Evolutionary conservation across 2,329 filamentous ascomycete genomes (phyloP).

Genomic region (Verticillium nubilum): DNA sequence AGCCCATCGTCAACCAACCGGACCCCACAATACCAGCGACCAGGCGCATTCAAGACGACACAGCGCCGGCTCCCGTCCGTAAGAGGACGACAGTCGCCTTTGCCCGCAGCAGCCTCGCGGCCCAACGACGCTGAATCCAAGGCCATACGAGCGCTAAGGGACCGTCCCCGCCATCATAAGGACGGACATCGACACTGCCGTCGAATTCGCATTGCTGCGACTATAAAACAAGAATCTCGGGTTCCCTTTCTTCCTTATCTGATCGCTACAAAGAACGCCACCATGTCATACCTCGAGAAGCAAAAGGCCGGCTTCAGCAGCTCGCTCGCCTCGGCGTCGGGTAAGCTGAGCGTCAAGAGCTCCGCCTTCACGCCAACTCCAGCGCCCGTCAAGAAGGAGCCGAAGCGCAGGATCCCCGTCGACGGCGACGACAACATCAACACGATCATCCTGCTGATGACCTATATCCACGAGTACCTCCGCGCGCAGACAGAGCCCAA

Average conservation of each 20-base stretch:
- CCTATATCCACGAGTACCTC: conserved; percentile 80
- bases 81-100: background rate
- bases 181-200: no score
- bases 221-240: no score
- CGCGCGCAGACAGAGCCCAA: conserved; percentile 64
- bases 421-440: conserved; percentile 25
- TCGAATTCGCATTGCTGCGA: no score
- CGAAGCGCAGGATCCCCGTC: conserved; percentile 55
- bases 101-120: no score
- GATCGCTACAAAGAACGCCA: conserved; percentile 11
- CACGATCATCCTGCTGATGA: conserved; percentile 38
- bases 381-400: conserved; percentile 47
- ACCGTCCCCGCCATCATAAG: no score
- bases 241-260: background rate
- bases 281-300: conserved; percentile 62
- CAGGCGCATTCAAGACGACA: background rate
- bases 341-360: conserved; percentile 52
- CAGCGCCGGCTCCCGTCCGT: background rate
- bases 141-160: no score
- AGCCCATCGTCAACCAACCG: background rate
- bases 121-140: no score
- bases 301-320: conserved; percentile 59
- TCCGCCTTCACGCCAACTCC: conserved; percentile 53
- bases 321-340: conserved; percentile 56
- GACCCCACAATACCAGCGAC: background rate